Evolutionary conservation across 176 grass and related monocot species (phyloP).

Genomic region (Hordeum marinum): DNA sequence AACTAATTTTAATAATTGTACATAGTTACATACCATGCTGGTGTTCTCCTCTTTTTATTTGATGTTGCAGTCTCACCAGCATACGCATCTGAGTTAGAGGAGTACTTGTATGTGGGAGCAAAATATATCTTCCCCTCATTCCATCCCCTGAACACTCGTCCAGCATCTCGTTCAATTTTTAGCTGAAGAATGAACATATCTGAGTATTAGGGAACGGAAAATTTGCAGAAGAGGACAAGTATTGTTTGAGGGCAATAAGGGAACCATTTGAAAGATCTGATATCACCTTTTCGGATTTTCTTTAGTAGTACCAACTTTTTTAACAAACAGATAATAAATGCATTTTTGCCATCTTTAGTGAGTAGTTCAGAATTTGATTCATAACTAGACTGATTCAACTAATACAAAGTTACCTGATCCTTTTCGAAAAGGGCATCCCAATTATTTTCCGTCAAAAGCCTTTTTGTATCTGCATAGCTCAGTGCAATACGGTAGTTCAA

Average conservation of each 20-base stretch:
- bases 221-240: neutral
- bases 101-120: conserved; percentile 92
- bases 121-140: conserved; percentile 82
- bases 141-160: conserved; percentile 69
- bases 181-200: conserved; percentile 47
- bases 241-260: neutral
- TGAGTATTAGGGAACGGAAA: neutral
- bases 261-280: neutral
- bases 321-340: neutral
- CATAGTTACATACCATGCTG: conserved; percentile 54
- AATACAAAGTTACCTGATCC: conserved; percentile 64
- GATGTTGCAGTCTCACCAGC: conserved; percentile 43
- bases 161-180: conserved; percentile 54
- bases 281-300: neutral
- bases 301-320: conserved; percentile 3
- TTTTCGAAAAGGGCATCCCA: conserved; percentile 79
- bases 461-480: conserved; percentile 56
- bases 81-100: conserved; percentile 67
- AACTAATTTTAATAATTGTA: neutral
- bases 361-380: neutral
- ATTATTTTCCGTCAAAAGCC: conserved; percentile 63
- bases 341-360: neutral
- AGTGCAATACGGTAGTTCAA: conserved; percentile 93
- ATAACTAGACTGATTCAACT: neutral
- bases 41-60: conserved; percentile 68